phyloP scores from a whole-genome alignment of 2,329 filamentous ascomycete genomes.

The Cordyceps cateniannulata region DNA sequence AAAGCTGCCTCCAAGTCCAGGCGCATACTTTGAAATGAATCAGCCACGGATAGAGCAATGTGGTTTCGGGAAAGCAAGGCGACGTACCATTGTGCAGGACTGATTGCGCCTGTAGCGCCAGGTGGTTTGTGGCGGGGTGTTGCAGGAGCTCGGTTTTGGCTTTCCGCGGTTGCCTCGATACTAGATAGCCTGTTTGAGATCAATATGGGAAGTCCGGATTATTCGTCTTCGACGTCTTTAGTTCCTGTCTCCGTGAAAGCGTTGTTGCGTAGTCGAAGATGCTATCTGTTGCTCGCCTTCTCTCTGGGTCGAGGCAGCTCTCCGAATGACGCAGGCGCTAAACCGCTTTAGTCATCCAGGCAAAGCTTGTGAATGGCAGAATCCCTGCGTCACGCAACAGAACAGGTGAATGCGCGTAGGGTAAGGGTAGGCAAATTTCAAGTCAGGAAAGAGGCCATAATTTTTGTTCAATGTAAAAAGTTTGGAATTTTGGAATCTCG shows the following conservation, averaged over 20 bases:
- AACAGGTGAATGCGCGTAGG: too few relatives aligned
- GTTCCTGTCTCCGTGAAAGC: background rate
- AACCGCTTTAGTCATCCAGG: slow-evolving; percentile 13
- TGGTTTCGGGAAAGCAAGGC: background rate
- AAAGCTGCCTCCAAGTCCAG: slow-evolving; percentile 36
- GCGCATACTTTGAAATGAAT: slow-evolving; percentile 24
- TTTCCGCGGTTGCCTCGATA: background rate
- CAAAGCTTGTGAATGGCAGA: background rate
- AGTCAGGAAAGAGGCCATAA: too few relatives aligned
- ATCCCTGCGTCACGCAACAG: background rate
- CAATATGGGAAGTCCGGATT: background rate
- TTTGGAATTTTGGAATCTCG: too few relatives aligned
- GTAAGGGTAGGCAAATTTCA: too few relatives aligned
- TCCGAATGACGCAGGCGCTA: slow-evolving; percentile 15
- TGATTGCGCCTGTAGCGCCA: background rate
- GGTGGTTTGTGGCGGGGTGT: background rate
- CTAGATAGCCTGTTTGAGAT: background rate
- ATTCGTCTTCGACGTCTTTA: background rate
- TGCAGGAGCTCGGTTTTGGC: background rate
- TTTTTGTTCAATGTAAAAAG: too few relatives aligned
- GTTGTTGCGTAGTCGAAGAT: background rate
- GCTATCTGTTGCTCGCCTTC: background rate
- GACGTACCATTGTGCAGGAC: slow-evolving; percentile 5
- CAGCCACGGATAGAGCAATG: background rate
- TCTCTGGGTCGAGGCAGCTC: slow-evolving; percentile 12